Conservation (phyloP, 805 yeast genomes). For the Tetrapisispora iriomotensis region DNA sequence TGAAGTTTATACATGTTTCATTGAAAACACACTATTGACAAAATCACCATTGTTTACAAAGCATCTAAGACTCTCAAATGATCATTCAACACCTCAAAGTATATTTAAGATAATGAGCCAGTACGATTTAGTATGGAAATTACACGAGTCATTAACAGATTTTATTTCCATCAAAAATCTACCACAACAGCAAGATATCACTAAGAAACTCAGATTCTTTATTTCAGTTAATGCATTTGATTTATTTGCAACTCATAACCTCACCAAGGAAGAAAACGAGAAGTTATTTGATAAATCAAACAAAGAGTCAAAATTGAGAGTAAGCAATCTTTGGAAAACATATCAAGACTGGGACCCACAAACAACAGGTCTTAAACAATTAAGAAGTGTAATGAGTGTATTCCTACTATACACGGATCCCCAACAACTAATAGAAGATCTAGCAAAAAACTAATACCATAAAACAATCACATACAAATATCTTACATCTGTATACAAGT, state of each 20-base stretch:
- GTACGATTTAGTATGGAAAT: constrained; percentile 35
- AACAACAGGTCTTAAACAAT: constrained; percentile 23
- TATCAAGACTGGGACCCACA: constrained; percentile 28
- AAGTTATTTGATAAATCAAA: constrained; percentile 11
- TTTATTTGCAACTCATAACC: background rate
- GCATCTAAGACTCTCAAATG: constrained; percentile 11
- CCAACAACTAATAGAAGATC: constrained; percentile 16
- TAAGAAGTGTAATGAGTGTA: constrained; percentile 25
- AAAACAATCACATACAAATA: too few species aligned
- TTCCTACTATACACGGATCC: constrained; percentile 20
- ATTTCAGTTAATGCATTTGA: background rate
- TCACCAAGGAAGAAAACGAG: background rate
- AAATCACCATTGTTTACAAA: constrained; percentile 16
- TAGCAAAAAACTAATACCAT: background rate
- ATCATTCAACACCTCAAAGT: constrained; percentile 18
- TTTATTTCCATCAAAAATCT: constrained; percentile 28
- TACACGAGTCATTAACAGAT: constrained; percentile 32
- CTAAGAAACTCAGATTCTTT: background rate
- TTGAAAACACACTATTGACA: constrained; percentile 21
- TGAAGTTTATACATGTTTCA: constrained; percentile 18
- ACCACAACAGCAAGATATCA: constrained; percentile 14
- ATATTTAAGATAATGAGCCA: constrained; percentile 27
- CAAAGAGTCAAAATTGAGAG: constrained; percentile 16
- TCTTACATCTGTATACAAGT: too few species aligned
- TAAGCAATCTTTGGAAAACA: constrained; percentile 20